Evolutionary conservation across 176 grass and related monocot genomes (phyloP), one percentile per base, ranked within the genome.

Genomic region (Phyllostachys edulis): DNA sequence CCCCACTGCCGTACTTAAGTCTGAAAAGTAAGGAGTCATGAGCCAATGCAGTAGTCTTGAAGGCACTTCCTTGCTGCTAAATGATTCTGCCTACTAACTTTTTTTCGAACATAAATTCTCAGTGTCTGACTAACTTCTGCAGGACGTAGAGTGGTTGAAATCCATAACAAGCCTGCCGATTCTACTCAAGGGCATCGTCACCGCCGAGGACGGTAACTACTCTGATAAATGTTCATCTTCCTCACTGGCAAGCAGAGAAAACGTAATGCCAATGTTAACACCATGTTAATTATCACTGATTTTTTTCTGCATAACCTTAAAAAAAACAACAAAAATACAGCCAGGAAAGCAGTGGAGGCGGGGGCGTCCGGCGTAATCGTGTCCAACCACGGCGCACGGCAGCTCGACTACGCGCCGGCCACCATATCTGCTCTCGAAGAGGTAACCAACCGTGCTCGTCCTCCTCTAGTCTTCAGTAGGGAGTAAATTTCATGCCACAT

Each of bases 331-430:
- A 13, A 5, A 15, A 23, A 29, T 59, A 52, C 94, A 93, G 95
- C 92, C 20, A 86, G 67, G 81, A 97, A 71, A 62, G 95, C 90
- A 2, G 92, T 92, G 66, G 92, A 97, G 64, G 81, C 49, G 0
- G 90, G 90, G 66, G 88, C 37, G 69, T 68, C 90, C 41, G 92
- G 95, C 20, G 87, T 97, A 42, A 83, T 97, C 21, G 95, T 97
- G 80, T 97, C 95, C 70, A 97, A 97, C 80, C 95, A 97, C 4
- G 92, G 95, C 40, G 90, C 75, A 8, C 78, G 95, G 73, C 95
- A 97, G 78, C 88, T 94, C 17, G 90, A 97, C 69, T 92, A 94
- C 73, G 52, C 90, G n/a, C 95, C 90, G 1, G 75, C 95, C 51
- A 97, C 92, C 59, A 94, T 97, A 85, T 75, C 88, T 18, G 88